phyloP scores from a whole-genome alignment of 176 grass and related monocot genomes.

The Avena insularis region DNA sequence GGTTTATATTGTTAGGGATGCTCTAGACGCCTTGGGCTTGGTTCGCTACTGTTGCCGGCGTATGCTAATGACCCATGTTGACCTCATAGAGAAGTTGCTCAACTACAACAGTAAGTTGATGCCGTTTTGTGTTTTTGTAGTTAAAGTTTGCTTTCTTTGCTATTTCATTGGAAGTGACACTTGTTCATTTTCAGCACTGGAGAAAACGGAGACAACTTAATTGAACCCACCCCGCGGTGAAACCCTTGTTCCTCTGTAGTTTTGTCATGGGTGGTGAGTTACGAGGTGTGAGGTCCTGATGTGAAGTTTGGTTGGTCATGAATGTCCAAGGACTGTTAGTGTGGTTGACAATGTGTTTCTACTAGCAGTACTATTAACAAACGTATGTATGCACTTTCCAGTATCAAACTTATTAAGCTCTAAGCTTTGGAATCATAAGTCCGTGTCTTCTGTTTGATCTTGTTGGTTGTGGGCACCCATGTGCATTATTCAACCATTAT shows the following conservation, averaged over 20 bases:
- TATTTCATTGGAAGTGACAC: constrained; percentile 16
- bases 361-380: neutral
- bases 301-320: constrained; percentile 22
- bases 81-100: constrained; percentile 93
- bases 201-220: constrained; percentile 64
- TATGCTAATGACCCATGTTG: constrained; percentile 99
- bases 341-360: neutral
- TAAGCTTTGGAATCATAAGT: neutral
- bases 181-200: constrained; percentile 67
- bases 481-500: neutral
- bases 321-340: constrained; percentile 14
- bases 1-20: constrained; percentile 64
- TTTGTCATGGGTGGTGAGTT: neutral
- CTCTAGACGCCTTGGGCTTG: constrained; percentile 82
- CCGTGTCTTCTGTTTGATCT: neutral
- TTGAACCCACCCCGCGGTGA: neutral
- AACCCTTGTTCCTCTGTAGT: constrained; percentile 1
- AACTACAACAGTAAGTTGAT: constrained; percentile 91
- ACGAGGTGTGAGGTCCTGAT: neutral
- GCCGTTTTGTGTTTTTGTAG: constrained; percentile 11
- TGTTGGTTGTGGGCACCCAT: neutral
- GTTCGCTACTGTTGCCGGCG: constrained; percentile 90
- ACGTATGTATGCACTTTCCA: neutral
- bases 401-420: neutral
- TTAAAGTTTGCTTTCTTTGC: constrained; percentile 1